phyloP scores from a whole-genome alignment of 495 filamentous ascomycete species.

The Ascobolus immersus region DNA sequence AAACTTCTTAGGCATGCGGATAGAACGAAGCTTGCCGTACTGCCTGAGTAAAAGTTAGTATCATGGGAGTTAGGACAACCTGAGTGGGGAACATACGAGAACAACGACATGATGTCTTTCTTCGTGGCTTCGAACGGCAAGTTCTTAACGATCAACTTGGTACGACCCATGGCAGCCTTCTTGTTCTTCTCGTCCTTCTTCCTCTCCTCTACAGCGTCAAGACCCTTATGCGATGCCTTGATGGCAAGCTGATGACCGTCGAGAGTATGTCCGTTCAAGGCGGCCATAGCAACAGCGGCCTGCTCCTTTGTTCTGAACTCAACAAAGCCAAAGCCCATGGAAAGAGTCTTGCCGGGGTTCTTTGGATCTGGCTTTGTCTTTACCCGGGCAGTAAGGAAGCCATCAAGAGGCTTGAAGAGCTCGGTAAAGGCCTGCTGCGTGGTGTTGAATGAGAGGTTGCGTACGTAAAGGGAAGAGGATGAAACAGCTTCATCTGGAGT shows the following conservation, averaged over 20 bases:
- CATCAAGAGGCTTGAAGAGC: conserved; percentile 53
- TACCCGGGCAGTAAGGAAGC: conserved; percentile 58
- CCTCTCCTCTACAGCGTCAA: conserved; percentile 65
- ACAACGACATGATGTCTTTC: conserved; percentile 64
- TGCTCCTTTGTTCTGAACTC: conserved; percentile 57
- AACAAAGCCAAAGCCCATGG: conserved; percentile 90
- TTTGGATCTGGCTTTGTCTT: conserved; percentile 77
- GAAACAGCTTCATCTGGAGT: conserved; percentile 28
- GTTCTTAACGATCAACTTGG: conserved; percentile 96
- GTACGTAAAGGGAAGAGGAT: conserved; percentile 64
- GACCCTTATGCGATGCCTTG: conserved; percentile 56
- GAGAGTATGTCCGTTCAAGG: conserved; percentile 68
- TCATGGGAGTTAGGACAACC: not conserved
- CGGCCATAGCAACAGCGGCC: conserved; percentile 48
- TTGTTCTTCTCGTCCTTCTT: conserved; percentile 56
- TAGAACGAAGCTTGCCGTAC: conserved; percentile 75
- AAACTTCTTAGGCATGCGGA: conserved; percentile 86
- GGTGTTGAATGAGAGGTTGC: conserved; percentile 83
- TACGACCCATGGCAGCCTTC: conserved; percentile 42
- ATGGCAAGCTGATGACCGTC: conserved; percentile 67
- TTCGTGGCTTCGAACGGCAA: conserved; percentile 85
- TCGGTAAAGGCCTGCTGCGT: conserved; percentile 46
- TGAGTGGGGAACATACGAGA: conserved; percentile 23
- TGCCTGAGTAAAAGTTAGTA: conserved; percentile 16
- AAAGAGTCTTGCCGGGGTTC: conserved; percentile 53